phyloP scores from a whole-genome alignment of 2,329 filamentous ascomycete genomes.

The Tolypocladium capitatum region DNA sequence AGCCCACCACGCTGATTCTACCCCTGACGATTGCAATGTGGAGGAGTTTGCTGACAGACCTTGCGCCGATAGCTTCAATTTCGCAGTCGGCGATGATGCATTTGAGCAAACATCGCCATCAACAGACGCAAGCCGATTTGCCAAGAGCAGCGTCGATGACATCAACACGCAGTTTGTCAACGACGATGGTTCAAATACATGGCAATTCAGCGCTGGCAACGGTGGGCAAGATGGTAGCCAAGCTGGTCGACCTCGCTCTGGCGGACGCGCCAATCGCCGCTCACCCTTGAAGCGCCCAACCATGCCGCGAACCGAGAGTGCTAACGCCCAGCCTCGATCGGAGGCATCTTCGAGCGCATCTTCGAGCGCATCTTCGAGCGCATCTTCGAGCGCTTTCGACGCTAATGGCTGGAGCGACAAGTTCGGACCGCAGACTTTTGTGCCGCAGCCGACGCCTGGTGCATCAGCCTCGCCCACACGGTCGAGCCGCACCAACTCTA shows the following conservation, averaged over 20 bases:
- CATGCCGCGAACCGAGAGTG: conserved; percentile 8
- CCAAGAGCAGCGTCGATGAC: conserved; percentile 40
- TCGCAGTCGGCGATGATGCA: conserved; percentile 30
- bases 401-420: conserved; percentile 40
- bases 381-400: conserved; percentile 27
- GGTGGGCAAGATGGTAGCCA: conserved; percentile 15
- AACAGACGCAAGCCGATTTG: conserved; percentile 25
- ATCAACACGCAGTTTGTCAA: conserved; percentile 49
- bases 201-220: conserved; percentile 40
- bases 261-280: conserved; percentile 24
- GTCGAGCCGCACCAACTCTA: conserved; percentile 31
- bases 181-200: conserved; percentile 29
- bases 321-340: conserved; percentile 10
- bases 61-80: conserved; percentile 34
- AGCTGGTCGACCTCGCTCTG: conserved; percentile 22
- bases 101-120: conserved; percentile 20
- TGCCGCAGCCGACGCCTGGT: conserved; percentile 26
- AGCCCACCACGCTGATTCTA: background rate
- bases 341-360: conserved; percentile 14
- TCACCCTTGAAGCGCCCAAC: conserved; percentile 21
- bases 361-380: no score
- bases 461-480: conserved; percentile 32
- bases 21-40: background rate
- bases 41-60: conserved; percentile 18
- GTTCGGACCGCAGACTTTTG: conserved; percentile 42